Conservation (phyloP, 148 eudicot genomes). For the Camellia granthamiana region DNA sequence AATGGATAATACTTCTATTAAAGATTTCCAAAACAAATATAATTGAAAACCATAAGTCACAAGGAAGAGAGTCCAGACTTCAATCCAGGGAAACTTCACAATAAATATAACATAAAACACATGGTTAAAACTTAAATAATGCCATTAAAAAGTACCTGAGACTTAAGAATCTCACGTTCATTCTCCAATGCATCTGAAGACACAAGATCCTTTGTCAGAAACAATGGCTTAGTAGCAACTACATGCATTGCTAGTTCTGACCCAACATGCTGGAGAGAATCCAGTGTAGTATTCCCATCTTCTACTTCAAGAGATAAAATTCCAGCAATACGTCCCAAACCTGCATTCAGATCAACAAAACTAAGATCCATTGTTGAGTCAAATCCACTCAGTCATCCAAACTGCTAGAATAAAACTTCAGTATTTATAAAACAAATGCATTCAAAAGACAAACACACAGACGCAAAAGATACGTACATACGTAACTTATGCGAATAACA, state of each 20-base stretch:
- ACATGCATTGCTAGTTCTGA: slow-evolving; percentile 96
- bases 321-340: slow-evolving; percentile 94
- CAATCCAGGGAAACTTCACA: neutral
- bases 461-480: neutral
- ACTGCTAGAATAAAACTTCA: neutral
- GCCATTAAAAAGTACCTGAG: slow-evolving; percentile 62
- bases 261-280: slow-evolving; percentile 69
- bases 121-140: neutral
- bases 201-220: slow-evolving; percentile 76
- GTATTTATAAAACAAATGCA: neutral
- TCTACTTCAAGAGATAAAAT: slow-evolving; percentile 82
- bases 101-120: neutral
- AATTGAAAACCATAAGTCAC: neutral
- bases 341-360: slow-evolving; percentile 34
- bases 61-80: neutral
- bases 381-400: slow-evolving; percentile 3
- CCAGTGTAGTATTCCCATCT: slow-evolving; percentile 54
- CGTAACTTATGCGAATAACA: slow-evolving; percentile 8
- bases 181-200: slow-evolving; percentile 68
- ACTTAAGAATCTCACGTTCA: slow-evolving; percentile 85
- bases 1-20: neutral
- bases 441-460: neutral
- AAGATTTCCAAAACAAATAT: neutral
- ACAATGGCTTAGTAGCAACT: slow-evolving; percentile 86
- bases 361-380: slow-evolving; percentile 10